Evolutionary conservation across 345 rosid genomes (phyloP).

Genomic region (Rhodamnia argentea): DNA sequence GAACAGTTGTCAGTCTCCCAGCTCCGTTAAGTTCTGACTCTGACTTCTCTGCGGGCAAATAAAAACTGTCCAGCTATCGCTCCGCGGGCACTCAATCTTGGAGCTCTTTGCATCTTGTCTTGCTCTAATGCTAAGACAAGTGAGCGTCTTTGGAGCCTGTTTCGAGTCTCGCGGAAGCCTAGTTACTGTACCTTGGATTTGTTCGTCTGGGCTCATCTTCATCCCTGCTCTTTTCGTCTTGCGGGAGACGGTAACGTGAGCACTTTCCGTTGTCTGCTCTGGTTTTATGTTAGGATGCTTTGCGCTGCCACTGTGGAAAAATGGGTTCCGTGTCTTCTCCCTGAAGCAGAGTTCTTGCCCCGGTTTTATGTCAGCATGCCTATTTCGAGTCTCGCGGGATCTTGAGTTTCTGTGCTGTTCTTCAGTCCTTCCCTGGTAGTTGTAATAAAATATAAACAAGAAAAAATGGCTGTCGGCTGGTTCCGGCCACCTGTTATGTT

Average conservation of each 20-base stretch:
- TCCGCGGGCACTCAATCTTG: no score
- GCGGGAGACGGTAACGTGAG: neutral
- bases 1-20: no score
- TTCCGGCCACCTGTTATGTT: no score
- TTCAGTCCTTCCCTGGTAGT: neutral
- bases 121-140: no score
- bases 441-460: no score
- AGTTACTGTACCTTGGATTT: neutral
- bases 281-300: neutral
- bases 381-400: no score
- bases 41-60: no score
- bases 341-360: neutral
- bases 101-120: no score
- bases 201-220: neutral
- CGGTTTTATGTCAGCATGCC: neutral
- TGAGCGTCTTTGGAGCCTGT: neutral
- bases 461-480: no score
- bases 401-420: neutral
- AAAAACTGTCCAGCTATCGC: no score
- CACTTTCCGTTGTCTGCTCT: constrained; percentile 11
- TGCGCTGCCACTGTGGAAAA: neutral
- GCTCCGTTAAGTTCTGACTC: no score
- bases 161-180: neutral
- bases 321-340: neutral
- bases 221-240: neutral